Conservation (phyloP, 306 rosid species). For the Abrus pulchellus region DNA sequence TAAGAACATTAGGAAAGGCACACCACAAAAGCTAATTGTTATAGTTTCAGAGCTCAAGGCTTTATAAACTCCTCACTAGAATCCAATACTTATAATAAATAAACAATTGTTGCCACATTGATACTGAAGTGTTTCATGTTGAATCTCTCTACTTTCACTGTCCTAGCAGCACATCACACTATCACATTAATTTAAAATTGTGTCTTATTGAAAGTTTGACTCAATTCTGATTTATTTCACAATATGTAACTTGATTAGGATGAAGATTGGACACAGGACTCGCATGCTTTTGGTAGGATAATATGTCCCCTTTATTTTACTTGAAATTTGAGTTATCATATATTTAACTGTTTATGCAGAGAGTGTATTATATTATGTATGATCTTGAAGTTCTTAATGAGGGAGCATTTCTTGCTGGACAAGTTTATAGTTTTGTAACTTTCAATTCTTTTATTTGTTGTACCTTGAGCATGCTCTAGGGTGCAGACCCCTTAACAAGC, state of each 20-base stretch:
- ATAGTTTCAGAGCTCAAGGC: no score
- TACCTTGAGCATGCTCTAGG: constrained; percentile 27
- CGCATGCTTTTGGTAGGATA: constrained; percentile 64
- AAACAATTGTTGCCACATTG: constrained; percentile 2
- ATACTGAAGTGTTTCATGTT: constrained; percentile 12
- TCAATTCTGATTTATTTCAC: constrained; percentile 50
- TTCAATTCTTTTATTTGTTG: constrained; percentile 16
- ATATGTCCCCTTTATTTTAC: constrained; percentile 30
- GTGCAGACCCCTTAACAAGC: constrained; percentile 14
- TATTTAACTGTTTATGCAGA: not conserved
- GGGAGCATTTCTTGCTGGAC: constrained; percentile 11
- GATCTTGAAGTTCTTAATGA: not conserved
- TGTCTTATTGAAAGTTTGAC: constrained; percentile 32
- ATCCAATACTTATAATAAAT: no score
- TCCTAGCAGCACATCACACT: constrained; percentile 16
- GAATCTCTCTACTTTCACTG: constrained; percentile 1
- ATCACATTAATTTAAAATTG: constrained; percentile 27
- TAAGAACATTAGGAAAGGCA: no score
- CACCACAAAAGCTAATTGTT: no score
- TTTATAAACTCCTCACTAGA: no score
- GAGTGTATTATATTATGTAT: constrained; percentile 26
- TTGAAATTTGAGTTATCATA: constrained; percentile 36
- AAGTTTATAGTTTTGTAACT: constrained; percentile 23
- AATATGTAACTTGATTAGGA: constrained; percentile 60
- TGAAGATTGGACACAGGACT: constrained; percentile 55